Base-by-base conservation (phyloP, 2,329 filamentous ascomycete species). In the Akanthomyces lecanii region DNA sequence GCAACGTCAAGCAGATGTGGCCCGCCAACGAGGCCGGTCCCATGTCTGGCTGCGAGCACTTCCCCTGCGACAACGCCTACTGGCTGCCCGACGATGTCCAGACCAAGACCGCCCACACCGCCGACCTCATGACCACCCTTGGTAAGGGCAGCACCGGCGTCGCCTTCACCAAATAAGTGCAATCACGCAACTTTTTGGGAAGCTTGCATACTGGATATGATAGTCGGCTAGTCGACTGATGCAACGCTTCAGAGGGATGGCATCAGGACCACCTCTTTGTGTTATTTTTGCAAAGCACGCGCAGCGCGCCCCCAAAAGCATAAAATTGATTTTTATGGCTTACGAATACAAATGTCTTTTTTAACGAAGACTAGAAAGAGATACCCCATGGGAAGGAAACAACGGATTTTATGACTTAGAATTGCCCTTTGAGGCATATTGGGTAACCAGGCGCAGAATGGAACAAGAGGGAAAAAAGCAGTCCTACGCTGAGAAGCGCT, bases 1-100 rank as follows among this genome's bases (percentile, higher is more conserved):
- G 79, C 66, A 81, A 81, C 68, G 77, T 86, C 69, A 83, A 85
- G 78, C 73, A 80, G 75, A 78, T 85, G 72, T 85, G 75, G 74
- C 82, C 83, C 33, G 71, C 71, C 62, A 68, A 60, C 63, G 68
- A 75, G 66, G 66, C 65, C 8, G 23, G 21, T 65, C 78, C 68
- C 64, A 73, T 79, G 69, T 84, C 81, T 23, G 83, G 83, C 48
- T 85, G 83, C 72, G 72, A 76, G 59, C 62, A 66, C 11, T 84
- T 81, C 76, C 82, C 82, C 54, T 86, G 83, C 75, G 65, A 75
- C 70, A 84, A 81, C 66, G 78, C 74, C 65, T 86, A 86, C 78
- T 83, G 80, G 73, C 71, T 76, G 18, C 69, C 77, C 11, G 79
- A 86, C 63, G 84, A 86, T 65, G 68, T 85, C 66, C 80, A 84